phyloP scores from a whole-genome alignment of 2,329 filamentous ascomycete species.

The Cercospora sp. region DNA sequence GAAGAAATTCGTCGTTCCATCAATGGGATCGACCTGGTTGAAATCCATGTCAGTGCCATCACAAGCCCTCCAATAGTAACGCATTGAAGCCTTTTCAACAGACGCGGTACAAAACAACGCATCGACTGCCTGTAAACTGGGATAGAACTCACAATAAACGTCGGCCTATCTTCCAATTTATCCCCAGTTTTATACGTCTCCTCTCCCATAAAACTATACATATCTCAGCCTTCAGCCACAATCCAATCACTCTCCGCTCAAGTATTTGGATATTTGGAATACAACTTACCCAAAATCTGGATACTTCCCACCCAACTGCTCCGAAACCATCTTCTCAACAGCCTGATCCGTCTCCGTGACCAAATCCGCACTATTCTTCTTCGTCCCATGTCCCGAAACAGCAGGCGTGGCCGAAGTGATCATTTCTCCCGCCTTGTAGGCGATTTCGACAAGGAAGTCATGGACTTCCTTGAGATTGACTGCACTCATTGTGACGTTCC shows the following conservation, averaged over 20 bases:
- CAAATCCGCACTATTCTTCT: conserved; percentile 59
- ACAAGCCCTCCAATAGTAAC: too few relatives aligned
- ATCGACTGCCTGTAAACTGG: too few relatives aligned
- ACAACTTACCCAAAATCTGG: conserved; percentile 56
- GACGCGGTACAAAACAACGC: too few relatives aligned
- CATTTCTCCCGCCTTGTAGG: conserved; percentile 48
- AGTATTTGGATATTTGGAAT: too few relatives aligned
- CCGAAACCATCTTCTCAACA: conserved; percentile 59
- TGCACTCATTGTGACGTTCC: conserved; percentile 19
- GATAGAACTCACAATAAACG: conserved; percentile 69
- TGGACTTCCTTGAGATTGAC: conserved; percentile 50
- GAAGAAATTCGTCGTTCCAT: conserved; percentile 80
- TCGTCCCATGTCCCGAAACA: conserved; percentile 44
- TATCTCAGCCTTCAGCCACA: background rate
- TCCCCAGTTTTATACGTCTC: conserved; percentile 71
- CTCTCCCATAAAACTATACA: conserved; percentile 66
- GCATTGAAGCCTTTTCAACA: too few relatives aligned
- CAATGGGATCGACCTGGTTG: conserved; percentile 72
- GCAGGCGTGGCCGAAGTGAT: conserved; percentile 49
- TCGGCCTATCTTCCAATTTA: conserved; percentile 64
- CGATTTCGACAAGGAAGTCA: conserved; percentile 50
- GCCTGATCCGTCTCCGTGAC: conserved; percentile 65
- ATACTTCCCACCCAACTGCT: conserved; percentile 52
- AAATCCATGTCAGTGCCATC: too few relatives aligned
- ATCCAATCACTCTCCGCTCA: too few relatives aligned